Evolutionary conservation across 768 basidiomycete species (phyloP).

Genomic region (Thelephora ganbajun): DNA sequence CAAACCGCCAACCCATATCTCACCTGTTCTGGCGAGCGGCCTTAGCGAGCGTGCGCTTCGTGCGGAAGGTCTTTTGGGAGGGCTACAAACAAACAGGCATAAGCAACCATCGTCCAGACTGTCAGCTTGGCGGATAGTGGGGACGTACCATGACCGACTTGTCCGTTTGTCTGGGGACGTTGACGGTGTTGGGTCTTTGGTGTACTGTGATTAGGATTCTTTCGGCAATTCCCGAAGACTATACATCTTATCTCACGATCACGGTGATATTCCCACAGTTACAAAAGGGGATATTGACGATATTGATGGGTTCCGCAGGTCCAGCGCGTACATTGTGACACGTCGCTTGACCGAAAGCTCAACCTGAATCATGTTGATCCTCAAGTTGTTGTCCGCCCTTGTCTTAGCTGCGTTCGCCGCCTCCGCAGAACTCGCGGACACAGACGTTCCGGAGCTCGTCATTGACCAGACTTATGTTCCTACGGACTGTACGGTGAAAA

Average conservation of each 20-base stretch:
- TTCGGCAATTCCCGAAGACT: background rate
- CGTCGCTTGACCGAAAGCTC: conserved; percentile 3
- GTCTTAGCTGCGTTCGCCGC: conserved; percentile 29
- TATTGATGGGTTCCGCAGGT: background rate
- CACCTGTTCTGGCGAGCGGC: conserved; percentile 91
- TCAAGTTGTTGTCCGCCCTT: conserved; percentile 32
- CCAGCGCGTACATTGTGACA: conserved; percentile 5
- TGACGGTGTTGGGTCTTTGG: conserved; percentile 11
- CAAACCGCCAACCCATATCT: conserved; percentile 1
- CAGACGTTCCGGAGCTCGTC: conserved; percentile 35
- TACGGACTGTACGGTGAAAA: conserved; percentile 37
- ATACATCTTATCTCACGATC: background rate
- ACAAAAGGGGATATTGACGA: background rate
- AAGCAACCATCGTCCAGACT: background rate
- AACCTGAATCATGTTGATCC: conserved; percentile 32
- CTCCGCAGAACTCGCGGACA: conserved; percentile 30
- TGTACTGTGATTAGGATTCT: background rate
- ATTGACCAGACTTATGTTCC: conserved; percentile 53
- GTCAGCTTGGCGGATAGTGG: conserved; percentile 8
- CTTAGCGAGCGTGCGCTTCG: conserved; percentile 96
- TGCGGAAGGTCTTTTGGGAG: conserved; percentile 97
- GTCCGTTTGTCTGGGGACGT: conserved; percentile 11
- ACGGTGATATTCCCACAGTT: background rate
- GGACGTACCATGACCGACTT: conserved; percentile 15
- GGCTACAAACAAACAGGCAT: conserved; percentile 38